These are phyloP conservation scores for Physocladia obscura DNA, from an alignment of 192 early-diverging fungal genomes.

Conservation along the genomic window DNA sequence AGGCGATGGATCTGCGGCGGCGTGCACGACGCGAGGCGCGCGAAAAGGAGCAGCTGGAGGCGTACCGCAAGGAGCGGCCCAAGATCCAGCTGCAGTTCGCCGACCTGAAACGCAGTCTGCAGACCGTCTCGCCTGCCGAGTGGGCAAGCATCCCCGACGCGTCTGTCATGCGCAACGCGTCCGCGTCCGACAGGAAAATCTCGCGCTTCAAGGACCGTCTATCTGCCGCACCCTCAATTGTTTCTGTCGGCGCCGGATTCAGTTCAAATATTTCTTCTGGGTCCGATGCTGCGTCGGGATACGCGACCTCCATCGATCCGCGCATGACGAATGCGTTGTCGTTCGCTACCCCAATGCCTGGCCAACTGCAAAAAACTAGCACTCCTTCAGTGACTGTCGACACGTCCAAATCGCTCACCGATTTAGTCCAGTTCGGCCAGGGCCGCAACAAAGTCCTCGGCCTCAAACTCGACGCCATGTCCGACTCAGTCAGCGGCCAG, in stretches of 20 bases:
- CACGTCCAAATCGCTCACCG: conserved; percentile 51
- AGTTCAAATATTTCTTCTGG: conserved; percentile 50
- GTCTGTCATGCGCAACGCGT: conserved; percentile 71
- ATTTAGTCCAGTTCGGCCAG: conserved; percentile 90
- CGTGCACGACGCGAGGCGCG: conserved; percentile 71
- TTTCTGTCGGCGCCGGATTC: conserved; percentile 60
- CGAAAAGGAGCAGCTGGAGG: conserved; percentile 71
- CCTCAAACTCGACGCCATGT: conserved; percentile 86
- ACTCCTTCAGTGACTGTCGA: conserved; percentile 34
- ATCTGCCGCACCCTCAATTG: conserved; percentile 53
- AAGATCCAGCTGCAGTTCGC: conserved; percentile 88
- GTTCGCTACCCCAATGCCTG: conserved; percentile 58
- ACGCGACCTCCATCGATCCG: conserved; percentile 62
- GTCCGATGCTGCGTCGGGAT: conserved; percentile 32
- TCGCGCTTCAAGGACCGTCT: conserved; percentile 28
- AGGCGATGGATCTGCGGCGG: conserved; percentile 85
- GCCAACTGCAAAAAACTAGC: no score
- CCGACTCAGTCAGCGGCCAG: conserved; percentile 80
- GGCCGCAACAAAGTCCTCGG: conserved; percentile 90
- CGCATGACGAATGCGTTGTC: conserved; percentile 59
- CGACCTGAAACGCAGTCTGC: conserved; percentile 83
- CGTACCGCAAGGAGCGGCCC: conserved; percentile 67
- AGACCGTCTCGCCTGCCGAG: conserved; percentile 75
- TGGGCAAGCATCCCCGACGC: conserved; percentile 85
- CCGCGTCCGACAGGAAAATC: conserved; percentile 65